phyloP scores from a whole-genome alignment of 2,329 filamentous ascomycete species.

The Aspergillus neoniger region DNA sequence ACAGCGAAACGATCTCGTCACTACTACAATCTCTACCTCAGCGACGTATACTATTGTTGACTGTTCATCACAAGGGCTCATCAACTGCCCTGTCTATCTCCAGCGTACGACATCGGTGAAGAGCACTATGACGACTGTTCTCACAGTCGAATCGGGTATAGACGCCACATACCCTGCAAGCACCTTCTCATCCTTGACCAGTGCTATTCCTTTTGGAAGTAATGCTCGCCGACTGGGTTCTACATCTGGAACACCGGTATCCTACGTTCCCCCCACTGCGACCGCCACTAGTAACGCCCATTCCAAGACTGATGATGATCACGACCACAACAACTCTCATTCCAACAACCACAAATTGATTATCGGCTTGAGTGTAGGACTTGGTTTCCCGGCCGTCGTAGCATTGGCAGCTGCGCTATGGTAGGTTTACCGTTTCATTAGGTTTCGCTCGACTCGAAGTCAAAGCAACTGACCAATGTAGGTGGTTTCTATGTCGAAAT shows the following conservation, averaged over 20 bases:
- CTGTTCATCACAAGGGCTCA: background rate
- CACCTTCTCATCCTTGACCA: conserved; percentile 2
- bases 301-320: background rate
- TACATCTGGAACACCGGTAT: background rate
- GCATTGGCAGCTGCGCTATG: background rate
- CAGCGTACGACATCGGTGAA: conserved; percentile 2
- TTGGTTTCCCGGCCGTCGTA: conserved; percentile 1
- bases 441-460: no score
- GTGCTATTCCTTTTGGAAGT: conserved; percentile 6
- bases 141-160: conserved; percentile 1
- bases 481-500: no score
- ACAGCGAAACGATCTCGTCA: background rate
- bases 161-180: background rate
- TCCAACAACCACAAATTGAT: conserved; percentile 2
- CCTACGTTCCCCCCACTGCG: conserved; percentile 5
- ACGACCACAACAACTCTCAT: background rate
- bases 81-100: conserved; percentile 5
- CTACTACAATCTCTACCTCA: background rate
- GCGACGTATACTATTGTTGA: conserved; percentile 5
- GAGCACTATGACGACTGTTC: conserved; percentile 4
- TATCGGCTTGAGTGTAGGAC: conserved; percentile 10
- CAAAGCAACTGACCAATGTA: no score
- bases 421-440: background rate
- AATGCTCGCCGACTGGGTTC: background rate
- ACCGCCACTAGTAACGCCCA: background rate